A percentile compares a stretch with the other conserved stretches of the same genome.
Conservation (phyloP, 306 rosid species). For the Cucumis cinereus region DNA sequence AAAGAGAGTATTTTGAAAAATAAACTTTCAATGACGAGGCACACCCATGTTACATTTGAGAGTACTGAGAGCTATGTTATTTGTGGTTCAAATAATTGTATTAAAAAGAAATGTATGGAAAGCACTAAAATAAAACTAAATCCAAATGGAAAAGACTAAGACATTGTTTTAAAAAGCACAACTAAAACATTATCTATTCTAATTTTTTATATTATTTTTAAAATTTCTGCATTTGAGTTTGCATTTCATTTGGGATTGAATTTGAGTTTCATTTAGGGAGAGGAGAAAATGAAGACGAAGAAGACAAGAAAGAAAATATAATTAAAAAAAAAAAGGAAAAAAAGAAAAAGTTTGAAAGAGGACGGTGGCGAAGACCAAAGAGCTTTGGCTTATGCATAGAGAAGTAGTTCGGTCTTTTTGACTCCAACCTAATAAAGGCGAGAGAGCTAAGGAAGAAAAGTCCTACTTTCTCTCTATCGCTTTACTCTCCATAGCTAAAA, state of each 20-base stretch:
- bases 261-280: slow-evolving; percentile 17
- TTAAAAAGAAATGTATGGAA: too few relatives aligned
- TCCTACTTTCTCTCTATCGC: slow-evolving; percentile 12
- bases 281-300: background rate
- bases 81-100: too few relatives aligned
- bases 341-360: background rate
- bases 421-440: slow-evolving; percentile 23
- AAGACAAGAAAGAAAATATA: background rate
- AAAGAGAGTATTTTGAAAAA: too few relatives aligned
- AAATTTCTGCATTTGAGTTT: background rate
- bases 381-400: slow-evolving; percentile 10
- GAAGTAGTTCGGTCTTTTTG: slow-evolving; percentile 43
- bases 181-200: too few relatives aligned
- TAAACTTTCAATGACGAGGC: too few relatives aligned
- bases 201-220: background rate
- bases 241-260: slow-evolving; percentile 8
- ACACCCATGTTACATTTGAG: too few relatives aligned
- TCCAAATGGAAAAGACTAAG: too few relatives aligned
- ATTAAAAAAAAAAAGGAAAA: background rate
- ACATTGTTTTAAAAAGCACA: too few relatives aligned
- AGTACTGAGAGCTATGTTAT: too few relatives aligned
- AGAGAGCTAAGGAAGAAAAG: slow-evolving; percentile 21
- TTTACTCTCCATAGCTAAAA: slow-evolving; percentile 18
- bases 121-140: too few relatives aligned
- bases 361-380: slow-evolving; percentile 22